These are phyloP conservation scores for Phaeophleospora eucalypticola DNA, from an alignment of 2,329 filamentous ascomycete genomes.

Conservation along the genomic window DNA sequence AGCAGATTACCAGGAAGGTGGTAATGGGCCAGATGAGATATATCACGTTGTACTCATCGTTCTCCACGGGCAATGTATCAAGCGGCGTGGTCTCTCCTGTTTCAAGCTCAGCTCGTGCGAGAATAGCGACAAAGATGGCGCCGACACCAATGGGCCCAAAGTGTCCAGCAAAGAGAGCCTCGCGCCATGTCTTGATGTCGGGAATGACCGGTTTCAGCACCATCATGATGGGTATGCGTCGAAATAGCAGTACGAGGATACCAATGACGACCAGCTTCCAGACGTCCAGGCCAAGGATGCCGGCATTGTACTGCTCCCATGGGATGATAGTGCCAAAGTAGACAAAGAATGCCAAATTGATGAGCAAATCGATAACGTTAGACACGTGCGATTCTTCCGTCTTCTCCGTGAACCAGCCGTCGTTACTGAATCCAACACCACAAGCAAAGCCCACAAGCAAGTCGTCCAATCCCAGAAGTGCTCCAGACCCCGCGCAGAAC, in stretches of 20 bases:
- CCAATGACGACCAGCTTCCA: slow-evolving; percentile 93
- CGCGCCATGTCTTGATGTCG: slow-evolving; percentile 96
- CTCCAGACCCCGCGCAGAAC: slow-evolving; percentile 91
- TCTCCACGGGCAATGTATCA: slow-evolving; percentile 52
- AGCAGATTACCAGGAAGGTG: slow-evolving; percentile 88
- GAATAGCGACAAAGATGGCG: slow-evolving; percentile 89
- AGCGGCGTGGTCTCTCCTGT: slow-evolving; percentile 68
- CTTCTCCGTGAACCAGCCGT: slow-evolving; percentile 97
- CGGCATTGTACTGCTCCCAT: slow-evolving; percentile 84
- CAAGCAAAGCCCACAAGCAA: slow-evolving; percentile 90
- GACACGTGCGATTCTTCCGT: slow-evolving; percentile 98
- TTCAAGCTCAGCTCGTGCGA: slow-evolving; percentile 89
- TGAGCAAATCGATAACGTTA: slow-evolving; percentile 95
- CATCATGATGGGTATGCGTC: slow-evolving; percentile 93
- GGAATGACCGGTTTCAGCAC: slow-evolving; percentile 86
- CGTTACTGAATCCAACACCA: slow-evolving; percentile 98
- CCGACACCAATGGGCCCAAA: slow-evolving; percentile 97
- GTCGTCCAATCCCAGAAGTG: slow-evolving; percentile 87
- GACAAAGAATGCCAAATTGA: slow-evolving; percentile 97
- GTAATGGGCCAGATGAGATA: slow-evolving; percentile 93
- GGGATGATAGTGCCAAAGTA: slow-evolving; percentile 97
- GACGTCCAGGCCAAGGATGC: slow-evolving; percentile 66
- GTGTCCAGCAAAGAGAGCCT: slow-evolving; percentile 92
- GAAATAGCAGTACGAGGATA: slow-evolving; percentile 91
- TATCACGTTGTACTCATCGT: slow-evolving; percentile 64